Evolutionary conservation across 495 filamentous ascomycete genomes (phyloP), one percentile per base, ranked within the genome.

Genomic region (Diplogelasinospora grovesii): DNA sequence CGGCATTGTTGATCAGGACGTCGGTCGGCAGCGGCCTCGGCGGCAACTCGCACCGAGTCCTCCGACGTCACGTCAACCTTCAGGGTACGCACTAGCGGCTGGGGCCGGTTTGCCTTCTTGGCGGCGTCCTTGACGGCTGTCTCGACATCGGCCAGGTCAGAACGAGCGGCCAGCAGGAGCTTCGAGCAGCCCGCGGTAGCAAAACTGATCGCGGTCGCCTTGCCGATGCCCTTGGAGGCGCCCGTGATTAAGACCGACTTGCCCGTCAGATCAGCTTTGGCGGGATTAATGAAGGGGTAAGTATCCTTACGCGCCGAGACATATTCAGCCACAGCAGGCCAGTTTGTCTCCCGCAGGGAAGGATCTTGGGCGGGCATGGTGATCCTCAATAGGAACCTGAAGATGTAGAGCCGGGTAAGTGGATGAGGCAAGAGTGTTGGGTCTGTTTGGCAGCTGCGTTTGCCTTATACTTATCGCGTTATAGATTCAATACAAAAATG

Each of bases 231-330:
- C 23, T 70, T 68, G 4, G 73, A 71, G 1, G 71, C 73, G 11
- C 78, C 78, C 2, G 73, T 74, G 45, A 82, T 62, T 21, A 77
- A 56, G 7, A 73, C 73, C 7, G 71, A 73, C 53, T 68, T 77
- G 20, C 71, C 72, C n/a, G 51, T 39, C 10, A 78, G 63, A 49
- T 66, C 50, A 8, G 56, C 18, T 26, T 56, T 62, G 21, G 54
- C 49, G n/a, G 55, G 48, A 11, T 52, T 48, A 24, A 65, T 61
- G 19, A 49, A 55, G 8, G 55, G 47, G 40, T 71, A 73, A 1
- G 62, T 66, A 38, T 70, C 64, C 13, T 49, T 42, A 45, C 61
- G 54, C 3, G 22, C 10, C 5, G 36, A 26, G 22, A 28, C 22
- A 22, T 21, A 36, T 3, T 20, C 5, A 4, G 34, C 34, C 19